Evolutionary conservation across 2,329 filamentous ascomycete species (phyloP), one percentile per base, ranked within the genome.

Genomic region (Pleurostoma richardsiae): DNA sequence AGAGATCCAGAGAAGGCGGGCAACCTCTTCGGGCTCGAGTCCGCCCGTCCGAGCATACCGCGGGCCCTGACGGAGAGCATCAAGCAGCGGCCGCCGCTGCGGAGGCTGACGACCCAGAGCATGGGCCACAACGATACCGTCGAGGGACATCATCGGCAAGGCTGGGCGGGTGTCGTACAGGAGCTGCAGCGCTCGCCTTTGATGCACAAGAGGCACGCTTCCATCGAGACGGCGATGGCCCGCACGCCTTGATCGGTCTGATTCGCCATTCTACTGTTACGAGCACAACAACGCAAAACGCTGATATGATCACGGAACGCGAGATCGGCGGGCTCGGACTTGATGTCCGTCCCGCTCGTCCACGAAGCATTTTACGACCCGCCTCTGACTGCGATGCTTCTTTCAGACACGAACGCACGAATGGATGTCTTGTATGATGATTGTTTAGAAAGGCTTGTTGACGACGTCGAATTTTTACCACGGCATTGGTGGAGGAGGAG

Each of bases 81-180:
- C 49, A 66, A 63, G 49, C 67, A 68, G 48, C 72, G 67, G 45
- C 73, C 76, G 30, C 73, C 76, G 6, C 54, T 78, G 50, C 70
- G 78, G 45, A 69, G 77, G 48, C 57, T 83, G 42, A 76, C 76
- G 5, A 79, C 76, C 2, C 74, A 75, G 53, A 66, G 75, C 6
- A 73, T 79, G 50, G 74, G 77, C 6, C 74, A 79, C 52, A 70
- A 69, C 52, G 73, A 79, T 43, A 68, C 69, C 40, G 64, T 72
- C 31, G 68, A 68, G 40, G 65, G 66, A 38, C 66, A 66, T 26
- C 77, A 80, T 44, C 73, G 74, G 45, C 66, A 67, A 51, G 79
- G 80, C 29, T 85, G 82, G 82, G 76, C 77, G 26, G 79, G 80
- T 29, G 80, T 85, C 5, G 77, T 85, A 27, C 69, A 78, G 45